Conservation (phyloP, 106 monocot genomes). For the Dendrobium officinale region DNA sequence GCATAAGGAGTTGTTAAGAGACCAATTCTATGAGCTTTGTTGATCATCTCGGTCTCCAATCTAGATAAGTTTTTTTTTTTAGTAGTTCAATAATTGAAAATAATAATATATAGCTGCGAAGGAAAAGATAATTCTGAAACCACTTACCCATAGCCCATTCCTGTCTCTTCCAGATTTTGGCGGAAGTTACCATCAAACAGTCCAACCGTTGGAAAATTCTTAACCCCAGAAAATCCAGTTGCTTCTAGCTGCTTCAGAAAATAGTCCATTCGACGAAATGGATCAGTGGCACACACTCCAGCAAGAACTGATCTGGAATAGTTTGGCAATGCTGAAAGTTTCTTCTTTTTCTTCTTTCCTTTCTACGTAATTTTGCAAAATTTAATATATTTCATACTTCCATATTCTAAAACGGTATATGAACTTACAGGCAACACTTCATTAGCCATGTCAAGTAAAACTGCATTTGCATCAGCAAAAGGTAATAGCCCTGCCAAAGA, state of each 20-base stretch:
- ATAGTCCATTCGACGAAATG: slow-evolving; percentile 78
- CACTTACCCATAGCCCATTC: slow-evolving; percentile 86
- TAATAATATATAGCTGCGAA: background rate
- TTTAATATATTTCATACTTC: background rate
- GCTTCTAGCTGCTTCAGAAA: slow-evolving; percentile 76
- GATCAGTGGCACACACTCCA: slow-evolving; percentile 96
- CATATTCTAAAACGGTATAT: background rate
- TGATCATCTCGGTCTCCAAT: slow-evolving; percentile 96
- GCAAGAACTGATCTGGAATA: slow-evolving; percentile 45
- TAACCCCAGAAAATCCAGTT: slow-evolving; percentile 77
- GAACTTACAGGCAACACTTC: slow-evolving; percentile 84
- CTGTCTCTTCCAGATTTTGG: slow-evolving; percentile 92
- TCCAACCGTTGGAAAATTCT: slow-evolving; percentile 96
- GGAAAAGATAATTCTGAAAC: background rate
- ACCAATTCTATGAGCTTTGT: slow-evolving; percentile 71
- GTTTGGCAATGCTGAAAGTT: background rate
- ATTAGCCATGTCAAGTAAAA: slow-evolving; percentile 96
- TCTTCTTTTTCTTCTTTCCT: background rate
- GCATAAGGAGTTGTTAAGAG: slow-evolving; percentile 91
- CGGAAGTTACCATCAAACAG: slow-evolving; percentile 95
- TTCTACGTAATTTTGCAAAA: background rate
- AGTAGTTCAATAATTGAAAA: background rate
- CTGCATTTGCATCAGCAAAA: slow-evolving; percentile 95
- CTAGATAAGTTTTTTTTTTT: slow-evolving; percentile 20
- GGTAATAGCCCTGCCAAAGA: slow-evolving; percentile 95